Percentiles rank a stretch among this genome's conserved stretches.
These are phyloP conservation scores for Schoenoplectus tabernaemontani DNA, from an alignment of 202 grass and related monocot species.

Conservation along the genomic window DNA sequence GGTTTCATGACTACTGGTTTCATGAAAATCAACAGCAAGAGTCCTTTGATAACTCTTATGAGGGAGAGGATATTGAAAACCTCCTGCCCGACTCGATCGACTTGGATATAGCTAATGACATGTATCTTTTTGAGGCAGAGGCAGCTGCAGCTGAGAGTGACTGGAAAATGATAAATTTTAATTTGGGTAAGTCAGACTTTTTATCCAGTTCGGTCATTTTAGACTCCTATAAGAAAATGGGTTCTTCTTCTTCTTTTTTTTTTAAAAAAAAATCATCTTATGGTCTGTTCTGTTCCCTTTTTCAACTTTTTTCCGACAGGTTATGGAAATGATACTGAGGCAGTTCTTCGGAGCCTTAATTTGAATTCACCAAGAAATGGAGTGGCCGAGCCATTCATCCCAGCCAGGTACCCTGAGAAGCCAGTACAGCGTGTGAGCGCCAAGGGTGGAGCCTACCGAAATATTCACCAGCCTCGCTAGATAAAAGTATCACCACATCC, in stretches of 20 bases:
- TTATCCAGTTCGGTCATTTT: neutral
- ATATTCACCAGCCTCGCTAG: conserved; percentile 84
- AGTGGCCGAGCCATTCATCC: neutral
- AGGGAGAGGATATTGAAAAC: conserved; percentile 33
- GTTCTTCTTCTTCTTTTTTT: neutral
- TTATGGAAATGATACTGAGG: conserved; percentile 29
- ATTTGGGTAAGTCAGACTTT: conserved; percentile 8
- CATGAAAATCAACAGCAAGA: conserved; percentile 63
- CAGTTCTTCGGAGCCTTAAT: conserved; percentile 32
- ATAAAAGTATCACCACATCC: conserved; percentile 5
- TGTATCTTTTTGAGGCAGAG: conserved; percentile 21
- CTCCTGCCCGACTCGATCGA: conserved; percentile 74
- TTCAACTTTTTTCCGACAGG: neutral
- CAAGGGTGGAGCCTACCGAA: conserved; percentile 25
- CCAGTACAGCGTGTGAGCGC: conserved; percentile 30
- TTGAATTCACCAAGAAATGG: conserved; percentile 32
- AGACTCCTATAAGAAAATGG: neutral
- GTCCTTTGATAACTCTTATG: conserved; percentile 21
- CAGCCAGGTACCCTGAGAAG: conserved; percentile 39
- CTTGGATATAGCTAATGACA: conserved; percentile 25
- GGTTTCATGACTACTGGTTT: conserved; percentile 95
- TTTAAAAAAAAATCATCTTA: neutral
- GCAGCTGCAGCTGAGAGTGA: neutral
- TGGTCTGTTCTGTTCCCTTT: neutral
- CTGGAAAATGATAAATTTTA: neutral